Percentiles rank a stretch among this genome's conserved stretches.
These are phyloP conservation scores for Lippia alba DNA, from an alignment of 305 asterid genomes.

Conservation along the genomic window DNA sequence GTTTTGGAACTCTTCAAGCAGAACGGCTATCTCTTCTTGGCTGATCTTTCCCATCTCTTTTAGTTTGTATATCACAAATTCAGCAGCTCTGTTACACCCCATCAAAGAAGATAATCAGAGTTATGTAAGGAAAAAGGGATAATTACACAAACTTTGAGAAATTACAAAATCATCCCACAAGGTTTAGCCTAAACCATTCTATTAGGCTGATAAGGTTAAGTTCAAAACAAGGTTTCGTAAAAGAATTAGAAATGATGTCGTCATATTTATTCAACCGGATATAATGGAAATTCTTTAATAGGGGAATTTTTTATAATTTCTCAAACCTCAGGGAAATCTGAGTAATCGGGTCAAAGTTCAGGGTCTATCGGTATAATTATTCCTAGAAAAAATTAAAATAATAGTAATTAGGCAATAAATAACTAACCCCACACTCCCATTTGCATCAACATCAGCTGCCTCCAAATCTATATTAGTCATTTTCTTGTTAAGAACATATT, in stretches of 20 bases:
- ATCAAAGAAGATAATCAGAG: neutral
- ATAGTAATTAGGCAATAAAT: neutral
- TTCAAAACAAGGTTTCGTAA: too few relatives aligned
- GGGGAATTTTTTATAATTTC: too few relatives aligned
- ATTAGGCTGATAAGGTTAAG: too few relatives aligned
- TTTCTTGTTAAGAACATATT: constrained; percentile 57
- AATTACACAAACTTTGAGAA: neutral
- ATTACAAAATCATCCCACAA: neutral
- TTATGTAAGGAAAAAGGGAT: too few relatives aligned
- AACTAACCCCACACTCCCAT: constrained; percentile 78
- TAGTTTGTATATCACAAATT: constrained; percentile 69
- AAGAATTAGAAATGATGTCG: too few relatives aligned
- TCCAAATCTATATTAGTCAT: constrained; percentile 82
- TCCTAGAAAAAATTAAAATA: neutral
- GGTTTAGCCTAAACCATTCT: too few relatives aligned
- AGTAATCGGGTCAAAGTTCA: too few relatives aligned
- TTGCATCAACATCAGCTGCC: constrained; percentile 82
- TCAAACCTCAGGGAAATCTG: too few relatives aligned
- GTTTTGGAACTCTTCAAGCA: constrained; percentile 69
- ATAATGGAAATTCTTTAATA: too few relatives aligned
- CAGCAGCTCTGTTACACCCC: constrained; percentile 65
- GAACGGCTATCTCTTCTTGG: constrained; percentile 62
- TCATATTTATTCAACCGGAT: too few relatives aligned
- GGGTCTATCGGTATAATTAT: too few relatives aligned
- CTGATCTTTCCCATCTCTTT: constrained; percentile 92